Conservation (phyloP, 2,329 filamentous ascomycete genomes). For the Fusarium virguliforme region DNA sequence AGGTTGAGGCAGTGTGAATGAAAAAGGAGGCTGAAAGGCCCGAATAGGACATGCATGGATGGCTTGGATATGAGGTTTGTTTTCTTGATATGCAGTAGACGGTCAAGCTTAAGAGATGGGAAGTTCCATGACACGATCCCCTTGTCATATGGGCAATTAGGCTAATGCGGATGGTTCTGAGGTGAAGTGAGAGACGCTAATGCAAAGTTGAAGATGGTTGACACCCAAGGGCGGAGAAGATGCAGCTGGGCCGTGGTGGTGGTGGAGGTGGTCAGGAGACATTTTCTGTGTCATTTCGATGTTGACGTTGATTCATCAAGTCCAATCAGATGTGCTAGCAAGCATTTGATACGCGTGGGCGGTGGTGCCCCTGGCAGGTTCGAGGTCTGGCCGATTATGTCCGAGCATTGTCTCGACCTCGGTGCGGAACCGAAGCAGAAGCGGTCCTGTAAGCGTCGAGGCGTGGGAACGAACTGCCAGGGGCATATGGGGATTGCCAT, state of each 20-base stretch:
- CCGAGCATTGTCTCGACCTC: background rate
- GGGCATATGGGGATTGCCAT: background rate
- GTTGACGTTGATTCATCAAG: background rate
- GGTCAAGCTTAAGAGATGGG: slow-evolving; percentile 1
- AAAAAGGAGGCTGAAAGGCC: slow-evolving; percentile 7
- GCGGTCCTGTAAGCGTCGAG: slow-evolving; percentile 11
- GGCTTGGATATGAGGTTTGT: slow-evolving; percentile 3
- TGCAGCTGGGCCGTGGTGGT: background rate
- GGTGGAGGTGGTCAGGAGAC: background rate
- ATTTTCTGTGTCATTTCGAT: slow-evolving; percentile 21
- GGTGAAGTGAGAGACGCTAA: background rate
- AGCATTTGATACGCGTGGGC: slow-evolving; percentile 4
- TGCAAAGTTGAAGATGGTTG: slow-evolving; percentile 1
- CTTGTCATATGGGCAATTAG: slow-evolving; percentile 2
- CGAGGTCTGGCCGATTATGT: slow-evolving; percentile 2
- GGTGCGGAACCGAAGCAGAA: slow-evolving; percentile 11
- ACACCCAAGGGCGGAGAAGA: slow-evolving; percentile 10
- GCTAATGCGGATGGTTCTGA: background rate
- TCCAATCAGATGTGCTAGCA: slow-evolving; percentile 2
- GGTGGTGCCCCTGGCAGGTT: slow-evolving; percentile 1
- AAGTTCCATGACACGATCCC: slow-evolving; percentile 4
- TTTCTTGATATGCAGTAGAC: background rate
- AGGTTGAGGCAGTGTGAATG: background rate
- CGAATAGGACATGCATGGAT: background rate
- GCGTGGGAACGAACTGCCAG: background rate